Percentiles rank a stretch among this genome's conserved stretches.
Evolutionary conservation across 78 protist species (phyloP).

Genomic region (Dictyostelium brefeldianum): DNA sequence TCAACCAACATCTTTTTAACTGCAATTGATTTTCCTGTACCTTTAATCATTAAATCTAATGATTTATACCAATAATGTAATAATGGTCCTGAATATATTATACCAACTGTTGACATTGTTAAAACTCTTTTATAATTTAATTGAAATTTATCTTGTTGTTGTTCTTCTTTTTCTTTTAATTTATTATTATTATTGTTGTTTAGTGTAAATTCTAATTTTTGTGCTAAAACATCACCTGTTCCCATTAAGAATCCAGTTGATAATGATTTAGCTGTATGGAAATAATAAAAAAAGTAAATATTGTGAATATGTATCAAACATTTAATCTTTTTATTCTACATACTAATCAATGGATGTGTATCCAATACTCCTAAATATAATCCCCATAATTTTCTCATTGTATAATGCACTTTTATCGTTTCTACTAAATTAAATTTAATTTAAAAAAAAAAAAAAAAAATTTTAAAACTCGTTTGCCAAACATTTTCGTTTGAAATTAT

Average conservation of each 20-base stretch:
- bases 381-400: neutral
- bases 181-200: too few species aligned
- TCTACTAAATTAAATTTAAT: too few species aligned
- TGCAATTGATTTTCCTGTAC: constrained; percentile 3
- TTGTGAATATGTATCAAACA: neutral
- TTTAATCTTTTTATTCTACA: neutral
- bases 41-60: constrained; percentile 17
- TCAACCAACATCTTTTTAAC: constrained; percentile 51
- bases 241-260: constrained; percentile 64
- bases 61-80: constrained; percentile 65
- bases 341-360: neutral
- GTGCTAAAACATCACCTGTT: constrained; percentile 69
- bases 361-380: neutral
- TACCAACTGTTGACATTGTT: constrained; percentile 48
- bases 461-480: neutral
- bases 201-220: constrained; percentile 13
- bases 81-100: constrained; percentile 41
- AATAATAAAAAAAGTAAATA: neutral
- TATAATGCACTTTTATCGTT: too few species aligned
- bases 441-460: too few species aligned
- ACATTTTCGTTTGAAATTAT: neutral
- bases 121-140: constrained; percentile 21
- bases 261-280: constrained; percentile 46
- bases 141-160: constrained; percentile 2
- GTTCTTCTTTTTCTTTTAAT: neutral